Evolutionary conservation across 2,329 filamentous ascomycete species (phyloP), one percentile per base, ranked within the genome.

Genomic region (Neospermospora avenae): DNA sequence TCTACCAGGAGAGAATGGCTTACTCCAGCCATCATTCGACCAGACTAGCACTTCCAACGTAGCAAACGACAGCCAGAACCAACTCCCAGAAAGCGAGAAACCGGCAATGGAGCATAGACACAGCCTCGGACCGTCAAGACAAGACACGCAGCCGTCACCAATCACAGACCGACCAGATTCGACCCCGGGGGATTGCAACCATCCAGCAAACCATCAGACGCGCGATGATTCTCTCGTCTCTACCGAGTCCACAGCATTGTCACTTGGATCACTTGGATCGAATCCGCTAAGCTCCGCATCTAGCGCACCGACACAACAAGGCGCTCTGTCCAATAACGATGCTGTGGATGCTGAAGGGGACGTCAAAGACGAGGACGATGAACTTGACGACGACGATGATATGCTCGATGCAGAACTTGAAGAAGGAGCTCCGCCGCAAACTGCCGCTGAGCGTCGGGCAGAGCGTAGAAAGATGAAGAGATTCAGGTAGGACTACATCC

Each of bases 391-490:
- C 4, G 83, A 87, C 28, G 84, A 86, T 42, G 81, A 83, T 25
- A 80, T 82, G 76, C 52, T 71, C 39, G 82, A 84, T 42, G 77
- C 70, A 18, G 76, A 76, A 25, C 76, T 70, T 8, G 76, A 76
- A 34, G 79, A 81, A 42, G 69, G 65, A 37, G 67, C 70, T n/a
- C 75, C 74, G 46, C 76, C 78, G 35, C 81, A 81, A 68, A 84
- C 80, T 8, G 79, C 78, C 22, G 83, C 83, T 31, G 84, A 86
- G 71, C 78, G 80, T 59, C 79, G 78, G 37, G 84, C 78, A 59
- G 83, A 80, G 67, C 77, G 81, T 55, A 80, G 82, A 64, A 88
- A 87, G 73, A 87, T 87, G 89, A 93, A 93, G 79, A 81, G 90
- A 60, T 93, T 93, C 72, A 84, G 89, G 88, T 90, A 80, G 65